Conservation (phyloP, 2,329 filamentous ascomycete species). For the Aspergillus sojae region DNA sequence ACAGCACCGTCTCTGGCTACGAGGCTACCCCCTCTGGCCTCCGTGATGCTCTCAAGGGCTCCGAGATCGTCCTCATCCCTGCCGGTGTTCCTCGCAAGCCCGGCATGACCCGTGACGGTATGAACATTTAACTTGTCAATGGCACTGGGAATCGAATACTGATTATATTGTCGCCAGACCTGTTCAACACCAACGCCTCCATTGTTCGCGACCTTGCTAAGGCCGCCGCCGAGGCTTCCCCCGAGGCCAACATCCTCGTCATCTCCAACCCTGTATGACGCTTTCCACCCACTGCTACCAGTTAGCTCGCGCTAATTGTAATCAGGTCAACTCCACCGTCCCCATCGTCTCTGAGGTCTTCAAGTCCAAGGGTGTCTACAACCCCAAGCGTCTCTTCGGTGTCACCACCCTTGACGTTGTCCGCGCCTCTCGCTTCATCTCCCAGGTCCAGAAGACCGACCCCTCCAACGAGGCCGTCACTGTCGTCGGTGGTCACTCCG, state of each 20-base stretch:
- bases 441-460: constrained; percentile 87
- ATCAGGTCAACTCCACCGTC: constrained; percentile 92
- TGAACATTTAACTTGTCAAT: constrained; percentile 20
- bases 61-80: constrained; percentile 95
- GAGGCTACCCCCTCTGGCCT: constrained; percentile 76
- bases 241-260: constrained; percentile 92
- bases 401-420: constrained; percentile 99
- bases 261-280: constrained; percentile 86
- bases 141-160: constrained; percentile 3
- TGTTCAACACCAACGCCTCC: constrained; percentile 99
- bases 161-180: constrained; percentile 57
- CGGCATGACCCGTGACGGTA: constrained; percentile 96
- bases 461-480: constrained; percentile 91
- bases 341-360: constrained; percentile 96
- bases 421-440: constrained; percentile 96
- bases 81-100: constrained; percentile 98
- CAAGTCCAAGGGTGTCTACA: constrained; percentile 94
- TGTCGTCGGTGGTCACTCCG: constrained; percentile 95
- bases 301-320: constrained; percentile 10
- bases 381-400: constrained; percentile 98
- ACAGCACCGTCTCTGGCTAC: constrained; percentile 90
- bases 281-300: background rate
- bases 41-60: constrained; percentile 75
- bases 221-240: constrained; percentile 83
- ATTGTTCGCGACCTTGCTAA: constrained; percentile 98